Base-by-base conservation (phyloP, 768 basidiomycete genomes). In the Suillus variegatus region DNA sequence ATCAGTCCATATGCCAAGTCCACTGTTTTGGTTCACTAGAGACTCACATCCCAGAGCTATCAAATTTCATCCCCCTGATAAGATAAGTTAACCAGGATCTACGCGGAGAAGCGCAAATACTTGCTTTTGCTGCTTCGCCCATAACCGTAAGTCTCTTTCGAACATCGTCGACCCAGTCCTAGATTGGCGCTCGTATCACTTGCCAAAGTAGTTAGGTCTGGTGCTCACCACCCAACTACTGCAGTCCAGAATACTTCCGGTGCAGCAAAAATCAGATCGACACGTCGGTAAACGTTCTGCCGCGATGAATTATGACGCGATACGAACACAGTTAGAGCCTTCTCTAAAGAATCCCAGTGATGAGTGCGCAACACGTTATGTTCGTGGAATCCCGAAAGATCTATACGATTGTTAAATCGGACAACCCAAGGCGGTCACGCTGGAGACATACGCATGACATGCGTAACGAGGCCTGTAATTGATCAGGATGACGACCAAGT, bases 151-250 rank as follows among this genome's bases (percentile, higher is more conserved):
- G 76, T 97, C 95, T 35, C 94, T 81, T 75, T 97, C 86, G 73
- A 97, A 97, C 88, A 94, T 91, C 66, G 86, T 93, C 6, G 92
- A 95, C 1, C 95, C 95, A 6, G 90, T 91, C 92, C 92, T 93
- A 65, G 25, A 63, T 41, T 32, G 44, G 6, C 16, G 36, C 5
- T 55, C 20, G 2, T 14, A 44, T 22, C 6, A 54, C 25, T 22
- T 58, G 44, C 20, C 28, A 32, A 54, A 52, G 25, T 44, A 16
- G 38, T 38, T 28, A 8, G 35, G 51, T 32, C 35, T 16, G 4
- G 28, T 8, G 72, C 79, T 68, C 60, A 91, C 95, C 95, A 98
- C 61, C 96, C 95, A 35, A 94, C 83, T 1, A 97, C 87, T 0
- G 94, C 93, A 1, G 92, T 91, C 88, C 93, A 95, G 71, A 96